Conservation (phyloP, 2,329 filamentous ascomycete genomes). For the Cytospora paraplurivora region DNA sequence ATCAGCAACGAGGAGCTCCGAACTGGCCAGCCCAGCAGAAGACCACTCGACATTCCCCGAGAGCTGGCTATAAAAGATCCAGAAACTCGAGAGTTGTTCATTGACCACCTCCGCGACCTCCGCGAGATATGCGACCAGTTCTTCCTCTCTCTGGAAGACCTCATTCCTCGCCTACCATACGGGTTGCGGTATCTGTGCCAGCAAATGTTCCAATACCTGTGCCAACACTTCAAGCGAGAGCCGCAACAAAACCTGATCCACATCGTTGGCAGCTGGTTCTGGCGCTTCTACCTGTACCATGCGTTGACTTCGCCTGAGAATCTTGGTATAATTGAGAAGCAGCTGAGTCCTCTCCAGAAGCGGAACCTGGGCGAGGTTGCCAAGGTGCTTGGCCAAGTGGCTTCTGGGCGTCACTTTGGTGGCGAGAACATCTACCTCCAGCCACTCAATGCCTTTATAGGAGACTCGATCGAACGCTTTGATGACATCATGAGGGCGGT, state of each 20-base stretch:
- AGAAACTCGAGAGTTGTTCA: slow-evolving; percentile 89
- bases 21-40: slow-evolving; percentile 79
- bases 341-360: slow-evolving; percentile 87
- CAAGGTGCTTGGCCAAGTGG: slow-evolving; percentile 88
- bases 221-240: slow-evolving; percentile 77
- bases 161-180: slow-evolving; percentile 86
- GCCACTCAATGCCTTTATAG: slow-evolving; percentile 88
- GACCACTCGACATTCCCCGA: slow-evolving; percentile 81
- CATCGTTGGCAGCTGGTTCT: slow-evolving; percentile 86
- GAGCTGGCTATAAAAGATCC: slow-evolving; percentile 95
- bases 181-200: slow-evolving; percentile 86
- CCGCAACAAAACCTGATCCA: slow-evolving; percentile 77
- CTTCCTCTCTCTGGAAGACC: slow-evolving; percentile 78
- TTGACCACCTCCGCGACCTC: slow-evolving; percentile 90
- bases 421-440: slow-evolving; percentile 95
- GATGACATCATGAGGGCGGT: slow-evolving; percentile 74
- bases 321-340: slow-evolving; percentile 88
- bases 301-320: slow-evolving; percentile 88
- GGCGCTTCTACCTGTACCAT: slow-evolving; percentile 91
- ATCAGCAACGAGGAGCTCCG: slow-evolving; percentile 97
- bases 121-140: slow-evolving; percentile 94
- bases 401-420: slow-evolving; percentile 85
- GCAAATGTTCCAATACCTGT: slow-evolving; percentile 80
- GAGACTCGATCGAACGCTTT: slow-evolving; percentile 79
- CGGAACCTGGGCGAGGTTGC: slow-evolving; percentile 87